Base-by-base conservation (phyloP, 345 rosid genomes). In the Acer campestre region DNA sequence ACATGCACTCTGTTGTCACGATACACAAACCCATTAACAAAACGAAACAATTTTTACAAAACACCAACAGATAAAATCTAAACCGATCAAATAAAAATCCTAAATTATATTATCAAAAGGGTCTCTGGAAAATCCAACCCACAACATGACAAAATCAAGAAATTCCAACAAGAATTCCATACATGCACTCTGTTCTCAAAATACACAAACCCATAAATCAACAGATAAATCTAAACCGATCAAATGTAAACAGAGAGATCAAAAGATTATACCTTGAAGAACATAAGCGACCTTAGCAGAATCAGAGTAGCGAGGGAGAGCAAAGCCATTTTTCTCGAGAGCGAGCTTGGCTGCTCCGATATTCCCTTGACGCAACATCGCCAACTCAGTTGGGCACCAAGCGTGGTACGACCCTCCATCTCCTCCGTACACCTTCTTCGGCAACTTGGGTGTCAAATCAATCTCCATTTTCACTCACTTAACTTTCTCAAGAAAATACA, bases 301-400 rank as follows among this genome's bases (percentile, higher is more conserved):
- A 79, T 95, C 98, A 70, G 92, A 90, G 88, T 93, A 95, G 8
- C 90, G 84, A 81, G 98, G 99, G 67, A 92, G 90, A 70, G 94
- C 97, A 48, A 95, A 82, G 65, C 99, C 99, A 74, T 85, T 29
- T 87, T 91, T 93, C 82, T 87, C 91, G 2, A 95, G 98, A 63
- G 86, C 87, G 56, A 95, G 94, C 80, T 95, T 93, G 31, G 97
- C 91, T 6, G 99, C 98, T 10, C 97, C 99, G 27, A 95, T 93
- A 85, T 93, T 92, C 0, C 93, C 98, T 44, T 85, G 40, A 7
- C 83, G 77, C 23, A 93, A 84, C 99, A 95, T 93, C 0, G 96
- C 91, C 6, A 95, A 87, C 59, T 95, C 98, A 62, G 79, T 18
- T 2, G 98, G 98, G 70, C 85, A 83, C 98, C 99, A 95, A 5